Evolutionary conservation across 306 rosid species (phyloP), one percentile per base, ranked within the genome.

Genomic region (Ammopiptanthus mongolicus): DNA sequence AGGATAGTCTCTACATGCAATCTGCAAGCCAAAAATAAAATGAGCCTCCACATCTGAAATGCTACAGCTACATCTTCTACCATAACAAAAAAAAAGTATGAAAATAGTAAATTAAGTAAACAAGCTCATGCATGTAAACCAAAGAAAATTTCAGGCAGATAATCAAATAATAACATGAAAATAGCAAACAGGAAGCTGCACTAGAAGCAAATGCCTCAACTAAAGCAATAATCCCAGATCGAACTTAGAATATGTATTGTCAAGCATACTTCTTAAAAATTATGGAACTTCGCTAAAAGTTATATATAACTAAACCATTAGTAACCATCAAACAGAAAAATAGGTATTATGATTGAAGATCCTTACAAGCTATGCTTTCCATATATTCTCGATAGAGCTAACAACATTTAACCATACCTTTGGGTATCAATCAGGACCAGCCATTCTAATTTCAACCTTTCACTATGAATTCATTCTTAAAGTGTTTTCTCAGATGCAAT

Each of bases 1-100:
- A 75, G 98, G 94, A 69, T 73, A 92, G 82, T 92, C 98, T 81
- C 94, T 84, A 80, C 98, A 92, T 14, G 98, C 96, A 79, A 92
- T 28, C 96, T 92, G 90, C 77, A 77, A 68, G 52, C 33, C 25
- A 82, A 64, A 52, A 81, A 48, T 9, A 41, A 74, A 79, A 75
- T 65, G 55, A 53, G 61, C 19, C 15, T 46, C 17, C 36, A 28
- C 50, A 23, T 76, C 8, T 65, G 65, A 83, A 79, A 52, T 46
- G 61, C 18, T 47, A 66, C 2, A 59, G 57, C 12, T 50, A 65
- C 48, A n/a, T 67, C 56, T 59, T 67, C 55, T 51, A 53, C 68
- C 65, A 71, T 15, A 3, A 68, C 37, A 13, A 61, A 74, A 41
- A 52, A 62, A 69, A 56, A 62, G 15, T 22, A 25, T 14, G 39